Conservation (phyloP, 768 basidiomycete species). For the Rhodotorula sphaerocarpa region DNA sequence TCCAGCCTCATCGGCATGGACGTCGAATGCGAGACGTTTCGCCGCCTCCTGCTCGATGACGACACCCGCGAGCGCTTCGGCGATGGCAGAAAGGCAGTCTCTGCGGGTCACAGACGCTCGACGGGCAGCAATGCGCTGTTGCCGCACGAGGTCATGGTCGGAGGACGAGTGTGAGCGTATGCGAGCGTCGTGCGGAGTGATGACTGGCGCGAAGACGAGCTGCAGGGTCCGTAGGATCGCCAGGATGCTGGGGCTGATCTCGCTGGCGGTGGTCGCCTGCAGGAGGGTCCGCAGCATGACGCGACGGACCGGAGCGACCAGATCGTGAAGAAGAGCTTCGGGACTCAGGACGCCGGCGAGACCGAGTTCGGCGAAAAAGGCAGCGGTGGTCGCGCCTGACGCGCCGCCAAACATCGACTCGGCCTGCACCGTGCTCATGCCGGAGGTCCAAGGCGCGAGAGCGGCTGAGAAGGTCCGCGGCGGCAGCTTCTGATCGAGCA, state of each 20-base stretch:
- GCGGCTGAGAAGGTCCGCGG: too few relatives aligned
- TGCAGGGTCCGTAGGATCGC: background rate
- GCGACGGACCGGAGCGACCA: conserved; percentile 8
- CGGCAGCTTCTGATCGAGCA: too few relatives aligned
- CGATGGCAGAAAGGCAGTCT: conserved; percentile 1
- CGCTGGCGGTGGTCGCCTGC: background rate
- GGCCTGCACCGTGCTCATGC: background rate
- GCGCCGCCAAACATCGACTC: conserved; percentile 7
- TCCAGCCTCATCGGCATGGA: conserved; percentile 1
- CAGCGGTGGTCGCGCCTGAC: background rate
- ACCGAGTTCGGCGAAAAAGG: conserved; percentile 11
- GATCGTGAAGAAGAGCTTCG: background rate
- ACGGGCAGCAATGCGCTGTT: conserved; percentile 15
- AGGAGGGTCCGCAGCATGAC: background rate
- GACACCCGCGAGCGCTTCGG: conserved; percentile 16
- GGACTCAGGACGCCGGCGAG: conserved; percentile 7
- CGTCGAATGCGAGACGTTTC: background rate
- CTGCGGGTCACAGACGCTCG: conserved; percentile 8
- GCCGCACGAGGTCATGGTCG: background rate
- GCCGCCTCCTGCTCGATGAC: conserved; percentile 22
- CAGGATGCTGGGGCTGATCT: too few relatives aligned
- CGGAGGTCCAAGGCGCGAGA: conserved; percentile 7
- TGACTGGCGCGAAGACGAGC: conserved; percentile 4
- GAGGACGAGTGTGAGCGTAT: background rate
- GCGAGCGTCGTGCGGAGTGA: background rate